These are phyloP conservation scores for Medicago lupulina DNA, from an alignment of 306 rosid species.

Conservation along the genomic window DNA sequence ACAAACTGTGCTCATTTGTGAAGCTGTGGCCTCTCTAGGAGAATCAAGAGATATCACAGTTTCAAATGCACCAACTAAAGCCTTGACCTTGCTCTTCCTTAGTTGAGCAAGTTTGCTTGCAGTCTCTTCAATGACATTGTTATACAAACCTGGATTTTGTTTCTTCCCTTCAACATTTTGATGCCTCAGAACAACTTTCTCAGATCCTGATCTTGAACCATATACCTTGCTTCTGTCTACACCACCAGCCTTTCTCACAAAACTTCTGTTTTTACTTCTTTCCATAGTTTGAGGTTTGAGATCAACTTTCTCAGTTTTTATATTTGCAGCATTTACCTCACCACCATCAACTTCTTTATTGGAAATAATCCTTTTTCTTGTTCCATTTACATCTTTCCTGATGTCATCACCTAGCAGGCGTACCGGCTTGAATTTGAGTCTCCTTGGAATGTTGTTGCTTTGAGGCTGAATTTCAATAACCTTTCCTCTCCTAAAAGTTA, in stretches of 20 bases:
- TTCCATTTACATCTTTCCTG: conserved; percentile 40
- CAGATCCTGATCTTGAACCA: conserved; percentile 47
- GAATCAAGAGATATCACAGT: conserved; percentile 86
- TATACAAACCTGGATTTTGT: conserved; percentile 59
- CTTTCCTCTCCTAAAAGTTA: conserved; percentile 71
- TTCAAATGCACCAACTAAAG: conserved; percentile 91
- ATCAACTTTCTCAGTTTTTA: conserved; percentile 45
- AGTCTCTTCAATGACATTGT: conserved; percentile 93
- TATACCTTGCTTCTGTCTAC: conserved; percentile 42
- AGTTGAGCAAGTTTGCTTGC: conserved; percentile 78
- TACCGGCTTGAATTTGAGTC: conserved; percentile 74
- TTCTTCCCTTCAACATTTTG: conserved; percentile 61
- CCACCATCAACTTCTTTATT: conserved; percentile 47
- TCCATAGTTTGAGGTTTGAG: conserved; percentile 47
- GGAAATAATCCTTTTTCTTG: conserved; percentile 33
- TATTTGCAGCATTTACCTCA: conserved; percentile 44
- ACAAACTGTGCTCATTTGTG: conserved; percentile 42
- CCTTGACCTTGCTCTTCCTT: conserved; percentile 90
- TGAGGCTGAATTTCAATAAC: conserved; percentile 67
- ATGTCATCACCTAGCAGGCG: conserved; percentile 49
- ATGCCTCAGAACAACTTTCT: conserved; percentile 73
- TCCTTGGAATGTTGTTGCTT: conserved; percentile 53
- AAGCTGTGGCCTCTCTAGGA: conserved; percentile 43
- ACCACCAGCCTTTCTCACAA: conserved; percentile 45
- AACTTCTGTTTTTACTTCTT: conserved; percentile 48